Conservation (phyloP, 352 stramenopile species). For the Thraustochytrium sp. region DNA sequence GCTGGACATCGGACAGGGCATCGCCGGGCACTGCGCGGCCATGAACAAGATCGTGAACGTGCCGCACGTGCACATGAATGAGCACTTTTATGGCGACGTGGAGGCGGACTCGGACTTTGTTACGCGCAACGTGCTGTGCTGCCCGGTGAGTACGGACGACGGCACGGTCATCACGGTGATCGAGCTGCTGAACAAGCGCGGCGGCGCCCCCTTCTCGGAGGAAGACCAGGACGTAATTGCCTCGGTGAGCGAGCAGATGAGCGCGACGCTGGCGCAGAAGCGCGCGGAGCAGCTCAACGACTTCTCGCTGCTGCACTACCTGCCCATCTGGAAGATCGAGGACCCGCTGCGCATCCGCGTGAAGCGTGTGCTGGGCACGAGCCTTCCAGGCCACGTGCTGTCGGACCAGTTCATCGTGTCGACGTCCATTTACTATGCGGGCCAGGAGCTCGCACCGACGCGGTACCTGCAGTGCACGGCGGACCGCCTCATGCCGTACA, state of each 20-base stretch:
- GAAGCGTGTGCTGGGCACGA: slow-evolving; percentile 16
- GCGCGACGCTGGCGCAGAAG: slow-evolving; percentile 14
- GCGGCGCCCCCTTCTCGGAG: slow-evolving; percentile 28
- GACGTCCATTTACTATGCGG: background rate
- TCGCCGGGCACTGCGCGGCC: slow-evolving; percentile 19
- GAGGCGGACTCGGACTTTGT: background rate
- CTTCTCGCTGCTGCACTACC: slow-evolving; percentile 3
- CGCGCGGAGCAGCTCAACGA: background rate
- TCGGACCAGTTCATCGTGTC: slow-evolving; percentile 25
- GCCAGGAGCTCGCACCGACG: background rate
- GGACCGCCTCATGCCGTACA: slow-evolving; percentile 22
- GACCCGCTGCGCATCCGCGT: background rate
- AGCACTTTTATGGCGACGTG: slow-evolving; percentile 37
- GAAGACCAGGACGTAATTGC: slow-evolving; percentile 46
- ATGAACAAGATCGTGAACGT: slow-evolving; percentile 40
- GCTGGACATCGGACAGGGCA: slow-evolving; percentile 24
- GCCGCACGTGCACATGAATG: slow-evolving; percentile 19
- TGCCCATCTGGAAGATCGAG: slow-evolving; percentile 15
- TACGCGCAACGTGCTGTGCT: slow-evolving; percentile 38
- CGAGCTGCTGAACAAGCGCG: slow-evolving; percentile 51
- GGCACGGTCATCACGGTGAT: slow-evolving; percentile 49
- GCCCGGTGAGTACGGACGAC: slow-evolving; percentile 41
- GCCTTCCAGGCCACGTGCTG: background rate
- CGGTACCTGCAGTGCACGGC: background rate
- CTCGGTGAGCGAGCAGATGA: slow-evolving; percentile 36